phyloP scores from a whole-genome alignment of 1,139 yeast species.

The Eremothecium coryli region DNA sequence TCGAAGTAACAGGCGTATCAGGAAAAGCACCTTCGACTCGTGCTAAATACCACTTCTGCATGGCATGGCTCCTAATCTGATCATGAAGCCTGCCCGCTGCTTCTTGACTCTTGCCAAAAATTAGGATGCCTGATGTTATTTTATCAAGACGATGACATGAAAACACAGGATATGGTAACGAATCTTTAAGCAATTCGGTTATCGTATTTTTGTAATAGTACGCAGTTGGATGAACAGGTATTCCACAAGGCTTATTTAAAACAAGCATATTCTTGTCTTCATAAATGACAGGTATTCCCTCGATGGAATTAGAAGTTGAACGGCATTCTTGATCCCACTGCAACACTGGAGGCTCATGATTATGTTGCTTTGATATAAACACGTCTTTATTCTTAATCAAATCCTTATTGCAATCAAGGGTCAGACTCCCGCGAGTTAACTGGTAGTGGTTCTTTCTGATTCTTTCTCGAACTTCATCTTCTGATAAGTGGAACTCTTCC shows the following conservation, averaged over 20 bases:
- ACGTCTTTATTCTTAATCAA: conserved; percentile 39
- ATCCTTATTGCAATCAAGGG: conserved; percentile 13
- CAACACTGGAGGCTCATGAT: conserved; percentile 54
- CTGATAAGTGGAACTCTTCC: conserved; percentile 45
- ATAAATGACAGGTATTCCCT: conserved; percentile 36
- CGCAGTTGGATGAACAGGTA: conserved; percentile 77
- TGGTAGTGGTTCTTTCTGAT: conserved; percentile 17
- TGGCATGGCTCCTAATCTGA: conserved; percentile 36
- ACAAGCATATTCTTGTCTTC: conserved; percentile 47
- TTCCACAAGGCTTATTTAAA: conserved; percentile 63
- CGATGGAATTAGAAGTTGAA: conserved; percentile 11
- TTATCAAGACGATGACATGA: conserved; percentile 68
- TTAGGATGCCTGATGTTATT: conserved; percentile 63
- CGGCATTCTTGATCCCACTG: conserved; percentile 23
- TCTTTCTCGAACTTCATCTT: conserved; percentile 17
- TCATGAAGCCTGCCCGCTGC: conserved; percentile 40
- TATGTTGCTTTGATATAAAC: conserved; percentile 41
- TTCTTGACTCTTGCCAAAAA: conserved; percentile 44
- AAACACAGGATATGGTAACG: conserved; percentile 32
- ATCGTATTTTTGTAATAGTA: conserved; percentile 51
- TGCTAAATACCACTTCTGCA: conserved; percentile 45
- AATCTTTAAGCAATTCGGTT: conserved; percentile 45
- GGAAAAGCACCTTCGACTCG: conserved; percentile 57
- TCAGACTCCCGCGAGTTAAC: conserved; percentile 16
- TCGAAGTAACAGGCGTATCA: conserved; percentile 35